phyloP scores from a whole-genome alignment of 1,284 basidiomycete species.

The Pseudozyma pruni region DNA sequence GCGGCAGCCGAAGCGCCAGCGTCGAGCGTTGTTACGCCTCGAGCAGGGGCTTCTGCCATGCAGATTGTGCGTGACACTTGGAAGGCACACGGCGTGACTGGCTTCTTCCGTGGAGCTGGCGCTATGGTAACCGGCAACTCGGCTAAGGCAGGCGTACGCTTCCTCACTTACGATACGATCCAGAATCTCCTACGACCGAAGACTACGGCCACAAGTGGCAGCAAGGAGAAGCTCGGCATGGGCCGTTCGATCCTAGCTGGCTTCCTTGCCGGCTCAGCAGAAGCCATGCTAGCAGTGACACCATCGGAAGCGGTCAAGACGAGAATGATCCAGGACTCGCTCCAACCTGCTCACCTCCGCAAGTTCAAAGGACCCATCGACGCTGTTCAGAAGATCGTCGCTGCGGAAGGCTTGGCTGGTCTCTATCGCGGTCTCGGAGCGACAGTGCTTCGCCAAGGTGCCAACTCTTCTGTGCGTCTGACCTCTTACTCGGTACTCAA shows the following conservation, averaged over 20 bases:
- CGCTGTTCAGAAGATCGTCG: slow-evolving; percentile 15
- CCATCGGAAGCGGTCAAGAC: slow-evolving; percentile 99
- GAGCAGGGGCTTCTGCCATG: slow-evolving; percentile 14
- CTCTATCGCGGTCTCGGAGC: slow-evolving; percentile 92
- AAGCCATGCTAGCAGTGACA: slow-evolving; percentile 91
- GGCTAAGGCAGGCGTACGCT: slow-evolving; percentile 82
- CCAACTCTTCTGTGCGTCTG: slow-evolving; percentile 93
- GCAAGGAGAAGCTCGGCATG: slow-evolving; percentile 15
- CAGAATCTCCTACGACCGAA: slow-evolving; percentile 71
- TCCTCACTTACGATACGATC: slow-evolving; percentile 91
- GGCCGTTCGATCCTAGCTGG: slow-evolving; percentile 74
- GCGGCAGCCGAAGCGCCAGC: slow-evolving; percentile 1
- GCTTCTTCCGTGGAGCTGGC: slow-evolving; percentile 21
- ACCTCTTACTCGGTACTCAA: slow-evolving; percentile 91
- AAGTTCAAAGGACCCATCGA: slow-evolving; percentile 26
- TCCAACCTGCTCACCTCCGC: slow-evolving; percentile 82
- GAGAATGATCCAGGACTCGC: slow-evolving; percentile 92
- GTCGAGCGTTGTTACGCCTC: neutral
- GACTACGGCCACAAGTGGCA: neutral
- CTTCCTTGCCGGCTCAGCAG: slow-evolving; percentile 89
- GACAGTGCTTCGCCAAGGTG: slow-evolving; percentile 86
- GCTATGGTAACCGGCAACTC: slow-evolving; percentile 50
- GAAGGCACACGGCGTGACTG: slow-evolving; percentile 7
- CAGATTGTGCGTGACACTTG: slow-evolving; percentile 22
- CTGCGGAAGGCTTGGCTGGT: slow-evolving; percentile 76